Evolutionary conservation across 331 rosid species (phyloP).

Genomic region (Prunus yedoensis): DNA sequence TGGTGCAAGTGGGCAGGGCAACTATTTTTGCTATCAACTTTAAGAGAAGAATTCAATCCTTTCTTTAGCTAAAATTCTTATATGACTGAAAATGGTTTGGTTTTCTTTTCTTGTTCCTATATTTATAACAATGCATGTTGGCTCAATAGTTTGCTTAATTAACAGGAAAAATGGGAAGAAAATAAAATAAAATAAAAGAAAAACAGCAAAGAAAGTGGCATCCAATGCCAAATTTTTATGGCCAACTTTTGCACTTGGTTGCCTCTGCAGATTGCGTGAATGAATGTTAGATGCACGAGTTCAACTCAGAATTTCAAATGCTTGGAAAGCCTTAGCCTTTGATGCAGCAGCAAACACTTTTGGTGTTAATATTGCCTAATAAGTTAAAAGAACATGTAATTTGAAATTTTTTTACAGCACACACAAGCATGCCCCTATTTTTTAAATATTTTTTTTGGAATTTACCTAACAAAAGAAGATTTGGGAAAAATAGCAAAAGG

Average conservation of each 20-base stretch:
- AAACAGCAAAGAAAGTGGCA: neutral
- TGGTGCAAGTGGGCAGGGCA: neutral
- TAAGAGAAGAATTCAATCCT: neutral
- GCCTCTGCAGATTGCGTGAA: neutral
- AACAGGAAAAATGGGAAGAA: neutral
- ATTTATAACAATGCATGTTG: neutral
- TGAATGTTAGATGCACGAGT: neutral
- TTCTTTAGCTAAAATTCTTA: neutral
- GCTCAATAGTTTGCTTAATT: neutral
- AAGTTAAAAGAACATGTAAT: neutral
- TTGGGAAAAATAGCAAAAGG: slow-evolving; percentile 18
- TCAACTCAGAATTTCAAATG: neutral
- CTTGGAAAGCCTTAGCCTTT: neutral
- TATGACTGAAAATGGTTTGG: neutral
- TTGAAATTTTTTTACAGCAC: neutral
- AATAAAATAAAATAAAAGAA: neutral
- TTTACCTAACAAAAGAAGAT: slow-evolving; percentile 19
- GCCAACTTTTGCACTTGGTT: slow-evolving; percentile 2
- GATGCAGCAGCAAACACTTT: too few species aligned
- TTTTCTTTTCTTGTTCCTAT: neutral
- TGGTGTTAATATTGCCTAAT: neutral
- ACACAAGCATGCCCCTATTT: slow-evolving; percentile 17
- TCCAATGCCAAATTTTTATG: neutral
- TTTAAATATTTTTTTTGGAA: neutral
- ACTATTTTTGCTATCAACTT: neutral